Conservation (phyloP, 225 moss, liverwort and hornwort species). For the Marchantia polymorpha region DNA sequence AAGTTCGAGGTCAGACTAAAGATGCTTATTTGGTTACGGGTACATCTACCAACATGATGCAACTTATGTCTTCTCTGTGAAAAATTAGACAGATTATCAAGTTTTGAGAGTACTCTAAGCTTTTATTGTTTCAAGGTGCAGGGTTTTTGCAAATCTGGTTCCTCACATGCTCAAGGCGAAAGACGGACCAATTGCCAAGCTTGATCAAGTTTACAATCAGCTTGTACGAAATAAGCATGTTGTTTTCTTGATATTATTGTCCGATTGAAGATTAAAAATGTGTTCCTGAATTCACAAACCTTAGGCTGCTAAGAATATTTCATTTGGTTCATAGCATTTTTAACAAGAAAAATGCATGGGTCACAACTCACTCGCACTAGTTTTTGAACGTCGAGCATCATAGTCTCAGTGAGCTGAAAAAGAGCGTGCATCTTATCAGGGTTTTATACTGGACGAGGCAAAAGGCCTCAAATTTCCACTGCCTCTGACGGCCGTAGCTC, state of each 20-base stretch:
- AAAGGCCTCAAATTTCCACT: conserved; percentile 75
- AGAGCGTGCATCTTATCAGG: conserved; percentile 35
- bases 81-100: background rate
- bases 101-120: background rate
- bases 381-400: too few species aligned
- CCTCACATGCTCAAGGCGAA: conserved; percentile 76
- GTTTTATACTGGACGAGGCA: conserved; percentile 62
- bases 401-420: too few species aligned
- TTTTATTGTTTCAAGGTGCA: conserved; percentile 26
- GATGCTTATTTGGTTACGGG: too few species aligned
- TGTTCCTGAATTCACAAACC: too few species aligned
- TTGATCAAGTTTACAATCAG: conserved; percentile 64
- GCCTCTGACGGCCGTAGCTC: conserved; percentile 68
- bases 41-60: background rate
- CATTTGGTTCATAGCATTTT: too few species aligned
- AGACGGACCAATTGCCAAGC: conserved; percentile 53
- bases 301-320: too few species aligned
- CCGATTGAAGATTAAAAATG: too few species aligned
- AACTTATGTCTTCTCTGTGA: background rate
- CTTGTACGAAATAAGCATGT: conserved; percentile 51
- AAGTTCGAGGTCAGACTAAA: conserved; percentile 66
- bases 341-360: too few species aligned
- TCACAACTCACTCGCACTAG: too few species aligned
- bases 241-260: too few species aligned
- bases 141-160: conserved; percentile 77